Conservation (phyloP, 805 yeast species). For the Komagataella pastoris region DNA sequence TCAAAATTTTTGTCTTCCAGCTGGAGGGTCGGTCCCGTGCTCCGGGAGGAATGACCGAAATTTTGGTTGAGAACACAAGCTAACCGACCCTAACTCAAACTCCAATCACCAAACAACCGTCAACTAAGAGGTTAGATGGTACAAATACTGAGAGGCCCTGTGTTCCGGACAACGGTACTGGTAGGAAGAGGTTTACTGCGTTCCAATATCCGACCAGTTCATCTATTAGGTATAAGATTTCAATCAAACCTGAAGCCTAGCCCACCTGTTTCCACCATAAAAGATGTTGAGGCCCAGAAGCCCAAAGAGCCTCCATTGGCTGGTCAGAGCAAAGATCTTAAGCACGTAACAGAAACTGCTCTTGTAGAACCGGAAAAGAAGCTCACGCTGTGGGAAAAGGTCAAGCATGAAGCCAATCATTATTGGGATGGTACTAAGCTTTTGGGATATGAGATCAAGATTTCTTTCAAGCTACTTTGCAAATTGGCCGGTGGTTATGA, state of each 20-base stretch:
- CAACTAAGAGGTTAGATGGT: not conserved
- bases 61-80: not conserved
- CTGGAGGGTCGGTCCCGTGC: not conserved
- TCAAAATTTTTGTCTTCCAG: not conserved
- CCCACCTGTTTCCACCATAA: not conserved
- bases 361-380: conserved; percentile 19
- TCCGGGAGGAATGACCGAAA: not conserved
- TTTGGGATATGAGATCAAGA: conserved; percentile 76
- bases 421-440: conserved; percentile 93
- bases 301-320: not conserved
- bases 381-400: conserved; percentile 61
- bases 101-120: not conserved
- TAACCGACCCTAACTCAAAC: not conserved
- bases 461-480: conserved; percentile 66
- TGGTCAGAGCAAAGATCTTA: not conserved
- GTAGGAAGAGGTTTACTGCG: not conserved
- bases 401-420: conserved; percentile 81
- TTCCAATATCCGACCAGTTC: not conserved
- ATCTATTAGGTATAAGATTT: not conserved
- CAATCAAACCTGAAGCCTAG: not conserved
- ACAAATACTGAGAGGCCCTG: not conserved
- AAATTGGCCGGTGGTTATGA: conserved; percentile 86
- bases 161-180: not conserved
- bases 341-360: not conserved
- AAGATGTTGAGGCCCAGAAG: not conserved